Conservation (phyloP, 108 stramenopile species). For the Epithemia pelagica region DNA sequence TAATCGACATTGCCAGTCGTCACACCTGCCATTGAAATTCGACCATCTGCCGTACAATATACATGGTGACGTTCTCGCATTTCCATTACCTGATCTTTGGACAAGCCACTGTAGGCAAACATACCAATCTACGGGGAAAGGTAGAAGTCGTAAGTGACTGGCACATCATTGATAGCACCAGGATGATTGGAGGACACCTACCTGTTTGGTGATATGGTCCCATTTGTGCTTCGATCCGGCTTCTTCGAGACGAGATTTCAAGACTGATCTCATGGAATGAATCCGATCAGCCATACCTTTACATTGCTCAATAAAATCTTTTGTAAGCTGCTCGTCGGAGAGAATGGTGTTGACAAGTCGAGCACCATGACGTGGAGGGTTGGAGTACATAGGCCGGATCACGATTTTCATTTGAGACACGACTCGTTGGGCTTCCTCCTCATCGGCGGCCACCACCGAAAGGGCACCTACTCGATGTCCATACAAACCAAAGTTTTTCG, state of each 20-base stretch:
- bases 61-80: constrained; percentile 89
- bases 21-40: constrained; percentile 99
- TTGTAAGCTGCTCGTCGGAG: constrained; percentile 61
- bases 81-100: constrained; percentile 83
- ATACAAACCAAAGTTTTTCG: constrained; percentile 99
- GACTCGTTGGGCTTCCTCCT: constrained; percentile 91
- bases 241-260: constrained; percentile 70
- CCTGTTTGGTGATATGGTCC: constrained; percentile 95
- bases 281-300: constrained; percentile 98
- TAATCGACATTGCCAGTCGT: constrained; percentile 94
- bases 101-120: constrained; percentile 97
- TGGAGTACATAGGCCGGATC: constrained; percentile 98
- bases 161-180: no score
- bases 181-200: no score
- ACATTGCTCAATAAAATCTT: constrained; percentile 88
- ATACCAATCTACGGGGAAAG: constrained; percentile 81
- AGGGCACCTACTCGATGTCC: constrained; percentile 95
- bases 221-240: constrained; percentile 80
- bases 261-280: constrained; percentile 72
- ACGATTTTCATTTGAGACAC: constrained; percentile 92
- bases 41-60: constrained; percentile 97
- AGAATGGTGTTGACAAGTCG: constrained; percentile 90
- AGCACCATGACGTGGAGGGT: constrained; percentile 96
- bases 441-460: constrained; percentile 77
- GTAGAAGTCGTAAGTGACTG: no score